Evolutionary conservation across 1,284 basidiomycete species (phyloP).

Genomic region (Coniophora puteana): DNA sequence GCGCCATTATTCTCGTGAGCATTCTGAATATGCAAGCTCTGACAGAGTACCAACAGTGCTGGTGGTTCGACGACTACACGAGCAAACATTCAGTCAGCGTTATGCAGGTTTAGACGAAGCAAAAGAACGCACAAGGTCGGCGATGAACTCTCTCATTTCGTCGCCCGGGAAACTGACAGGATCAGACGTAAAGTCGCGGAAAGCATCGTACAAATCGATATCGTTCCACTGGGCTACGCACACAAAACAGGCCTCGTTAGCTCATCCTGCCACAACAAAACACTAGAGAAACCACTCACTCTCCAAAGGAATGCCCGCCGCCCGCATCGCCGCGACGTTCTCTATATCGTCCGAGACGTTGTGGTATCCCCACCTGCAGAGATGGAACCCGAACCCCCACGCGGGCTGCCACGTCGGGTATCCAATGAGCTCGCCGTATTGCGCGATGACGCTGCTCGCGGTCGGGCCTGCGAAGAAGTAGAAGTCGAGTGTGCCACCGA

Average conservation of each 20-base stretch:
- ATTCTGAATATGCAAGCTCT: no score
- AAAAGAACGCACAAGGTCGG: slow-evolving; percentile 50
- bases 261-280: no score
- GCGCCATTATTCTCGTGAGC: slow-evolving; percentile 1
- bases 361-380: slow-evolving; percentile 50
- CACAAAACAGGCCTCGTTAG: no score
- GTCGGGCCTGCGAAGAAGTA: slow-evolving; percentile 71
- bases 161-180: slow-evolving; percentile 58
- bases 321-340: slow-evolving; percentile 57
- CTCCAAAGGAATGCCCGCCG: slow-evolving; percentile 63
- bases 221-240: no score
- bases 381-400: slow-evolving; percentile 70
- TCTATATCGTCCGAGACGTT: slow-evolving; percentile 43
- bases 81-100: slow-evolving; percentile 2
- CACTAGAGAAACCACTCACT: slow-evolving; percentile 30
- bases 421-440: slow-evolving; percentile 60
- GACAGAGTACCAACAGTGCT: slow-evolving; percentile 31
- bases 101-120: no score
- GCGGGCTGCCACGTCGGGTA: slow-evolving; percentile 64
- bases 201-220: slow-evolving; percentile 67
- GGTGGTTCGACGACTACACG: slow-evolving; percentile 32
- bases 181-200: slow-evolving; percentile 68
- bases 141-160: slow-evolving; percentile 60
- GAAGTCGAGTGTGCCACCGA: slow-evolving; percentile 66
- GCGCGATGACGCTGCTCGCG: slow-evolving; percentile 61